phyloP scores from a whole-genome alignment of 805 yeast genomes.

The Metschnikowia cubensis region DNA sequence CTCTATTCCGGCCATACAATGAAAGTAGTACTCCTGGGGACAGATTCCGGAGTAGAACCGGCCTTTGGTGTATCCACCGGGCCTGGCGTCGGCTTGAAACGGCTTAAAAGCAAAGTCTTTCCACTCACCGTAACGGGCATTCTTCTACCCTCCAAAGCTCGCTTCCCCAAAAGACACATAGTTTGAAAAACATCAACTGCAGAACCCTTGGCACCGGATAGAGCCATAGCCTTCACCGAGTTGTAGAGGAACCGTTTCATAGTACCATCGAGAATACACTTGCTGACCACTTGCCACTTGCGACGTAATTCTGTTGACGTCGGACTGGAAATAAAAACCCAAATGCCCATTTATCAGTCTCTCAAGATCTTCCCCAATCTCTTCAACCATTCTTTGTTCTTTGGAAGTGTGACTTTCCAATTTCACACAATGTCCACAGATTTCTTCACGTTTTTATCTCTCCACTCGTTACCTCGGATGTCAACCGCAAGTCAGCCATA shows the following conservation, averaged over 20 bases:
- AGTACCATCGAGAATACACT: slow-evolving; percentile 94
- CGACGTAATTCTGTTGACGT: slow-evolving; percentile 87
- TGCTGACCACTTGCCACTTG: slow-evolving; percentile 88
- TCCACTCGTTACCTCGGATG: slow-evolving; percentile 83
- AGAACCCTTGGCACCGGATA: slow-evolving; percentile 99
- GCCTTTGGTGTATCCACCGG: slow-evolving; percentile 97
- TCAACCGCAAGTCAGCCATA: slow-evolving; percentile 96
- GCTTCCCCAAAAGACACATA: slow-evolving; percentile 98
- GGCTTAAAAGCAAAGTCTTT: slow-evolving; percentile 96
- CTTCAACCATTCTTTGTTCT: slow-evolving; percentile 72
- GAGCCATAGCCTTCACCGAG: slow-evolving; percentile 98
- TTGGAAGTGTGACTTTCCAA: slow-evolving; percentile 47
- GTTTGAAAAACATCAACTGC: slow-evolving; percentile 97
- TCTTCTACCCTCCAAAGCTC: slow-evolving; percentile 98
- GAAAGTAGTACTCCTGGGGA: slow-evolving; percentile 99
- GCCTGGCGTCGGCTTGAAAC: slow-evolving; percentile 93
- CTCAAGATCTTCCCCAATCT: slow-evolving; percentile 93
- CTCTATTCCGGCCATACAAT: slow-evolving; percentile 99
- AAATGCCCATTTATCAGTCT: slow-evolving; percentile 82
- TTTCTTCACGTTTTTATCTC: slow-evolving; percentile 74
- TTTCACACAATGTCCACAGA: slow-evolving; percentile 78
- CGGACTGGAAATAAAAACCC: slow-evolving; percentile 95
- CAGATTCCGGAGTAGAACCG: slow-evolving; percentile 96
- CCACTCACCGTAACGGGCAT: slow-evolving; percentile 99
- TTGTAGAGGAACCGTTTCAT: slow-evolving; percentile 93